Conservation (phyloP, 2,329 filamentous ascomycete species). For the Diaporthe sp. region DNA sequence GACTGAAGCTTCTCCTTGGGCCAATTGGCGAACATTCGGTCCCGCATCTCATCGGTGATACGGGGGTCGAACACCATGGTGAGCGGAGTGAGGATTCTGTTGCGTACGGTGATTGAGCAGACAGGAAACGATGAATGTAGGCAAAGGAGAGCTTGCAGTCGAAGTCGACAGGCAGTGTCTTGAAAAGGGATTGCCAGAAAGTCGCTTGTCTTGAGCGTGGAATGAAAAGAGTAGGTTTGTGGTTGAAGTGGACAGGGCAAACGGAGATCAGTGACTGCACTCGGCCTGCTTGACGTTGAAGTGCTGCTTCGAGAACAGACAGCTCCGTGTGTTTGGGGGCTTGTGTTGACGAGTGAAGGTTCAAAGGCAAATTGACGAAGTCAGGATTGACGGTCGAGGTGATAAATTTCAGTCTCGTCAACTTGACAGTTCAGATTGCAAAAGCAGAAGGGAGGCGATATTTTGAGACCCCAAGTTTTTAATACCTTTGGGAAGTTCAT, state of each 20-base stretch:
- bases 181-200: too few species aligned
- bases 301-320: background rate
- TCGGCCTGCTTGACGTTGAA: background rate
- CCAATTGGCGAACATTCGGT: constrained; percentile 9
- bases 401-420: background rate
- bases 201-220: background rate
- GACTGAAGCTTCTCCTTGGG: background rate
- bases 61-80: background rate
- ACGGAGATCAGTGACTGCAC: background rate
- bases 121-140: background rate
- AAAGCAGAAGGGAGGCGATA: background rate
- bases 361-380: background rate
- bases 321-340: background rate
- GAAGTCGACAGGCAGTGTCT: background rate
- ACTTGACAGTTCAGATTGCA: background rate
- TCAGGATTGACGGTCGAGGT: background rate
- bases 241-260: background rate
- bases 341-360: background rate
- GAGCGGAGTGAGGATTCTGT: background rate
- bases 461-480: background rate
- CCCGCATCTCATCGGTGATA: constrained; percentile 9
- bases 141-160: background rate
- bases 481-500: background rate
- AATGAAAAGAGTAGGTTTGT: too few species aligned
- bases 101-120: background rate